phyloP scores from a whole-genome alignment of 2,329 filamentous ascomycete species.

The Exophiala spinifera region DNA sequence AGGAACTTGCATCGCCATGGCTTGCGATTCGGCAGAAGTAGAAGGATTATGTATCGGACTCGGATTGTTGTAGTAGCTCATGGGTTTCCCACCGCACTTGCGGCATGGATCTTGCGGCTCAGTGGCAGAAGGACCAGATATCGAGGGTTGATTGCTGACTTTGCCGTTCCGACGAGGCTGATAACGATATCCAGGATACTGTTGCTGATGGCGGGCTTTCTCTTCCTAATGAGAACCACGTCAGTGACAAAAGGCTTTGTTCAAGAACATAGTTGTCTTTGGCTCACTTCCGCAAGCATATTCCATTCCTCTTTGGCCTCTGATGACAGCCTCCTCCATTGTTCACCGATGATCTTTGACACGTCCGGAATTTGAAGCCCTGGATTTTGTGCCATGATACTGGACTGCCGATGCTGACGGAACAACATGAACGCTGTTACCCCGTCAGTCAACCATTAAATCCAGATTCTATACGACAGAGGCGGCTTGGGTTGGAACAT shows the following conservation, averaged over 20 bases:
- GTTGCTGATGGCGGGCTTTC: slow-evolving; percentile 80
- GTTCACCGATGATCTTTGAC: slow-evolving; percentile 91
- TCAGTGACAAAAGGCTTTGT: slow-evolving; percentile 26
- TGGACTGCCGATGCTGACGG: slow-evolving; percentile 84
- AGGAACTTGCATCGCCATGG: slow-evolving; percentile 35
- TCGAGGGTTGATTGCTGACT: slow-evolving; percentile 33
- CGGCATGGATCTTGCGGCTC: slow-evolving; percentile 23
- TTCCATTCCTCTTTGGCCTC: slow-evolving; percentile 84
- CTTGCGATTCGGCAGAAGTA: slow-evolving; percentile 37
- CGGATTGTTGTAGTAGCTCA: slow-evolving; percentile 39
- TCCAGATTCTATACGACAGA: background rate
- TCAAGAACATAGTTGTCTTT: slow-evolving; percentile 5
- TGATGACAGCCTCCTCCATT: slow-evolving; percentile 77
- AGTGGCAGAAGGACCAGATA: slow-evolving; percentile 19
- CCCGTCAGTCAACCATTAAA: slow-evolving; percentile 5
- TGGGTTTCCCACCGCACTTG: slow-evolving; percentile 44
- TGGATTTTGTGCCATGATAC: slow-evolving; percentile 78
- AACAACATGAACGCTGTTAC: slow-evolving; percentile 93
- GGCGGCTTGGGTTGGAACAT: background rate
- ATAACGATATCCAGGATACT: slow-evolving; percentile 93
- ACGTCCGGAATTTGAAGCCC: slow-evolving; percentile 92
- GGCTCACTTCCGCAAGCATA: slow-evolving; percentile 70
- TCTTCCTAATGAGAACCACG: slow-evolving; percentile 60
- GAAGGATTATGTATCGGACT: slow-evolving; percentile 42
- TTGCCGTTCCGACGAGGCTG: slow-evolving; percentile 66